Conservation (phyloP, 345 rosid genomes). For the Boechera stricta region DNA sequence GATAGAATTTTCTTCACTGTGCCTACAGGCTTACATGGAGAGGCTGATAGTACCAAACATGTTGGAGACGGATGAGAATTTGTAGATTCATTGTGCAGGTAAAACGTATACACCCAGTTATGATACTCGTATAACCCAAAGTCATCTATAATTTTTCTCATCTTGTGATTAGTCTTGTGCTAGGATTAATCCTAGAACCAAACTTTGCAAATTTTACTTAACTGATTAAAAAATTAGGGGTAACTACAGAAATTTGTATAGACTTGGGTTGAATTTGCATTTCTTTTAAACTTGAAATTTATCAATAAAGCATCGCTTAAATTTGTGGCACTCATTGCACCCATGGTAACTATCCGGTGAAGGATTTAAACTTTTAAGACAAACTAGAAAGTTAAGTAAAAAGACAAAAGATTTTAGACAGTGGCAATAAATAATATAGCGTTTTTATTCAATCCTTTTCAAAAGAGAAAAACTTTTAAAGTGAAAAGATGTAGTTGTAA, state of each 20-base stretch:
- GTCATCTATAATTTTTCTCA: conserved; percentile 11
- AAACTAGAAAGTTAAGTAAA: conserved; percentile 32
- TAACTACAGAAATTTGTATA: conserved; percentile 8
- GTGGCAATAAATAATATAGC: conserved; percentile 24
- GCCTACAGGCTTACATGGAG: conserved; percentile 45
- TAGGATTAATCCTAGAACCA: conserved; percentile 28
- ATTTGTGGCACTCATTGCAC: conserved; percentile 26
- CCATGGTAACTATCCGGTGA: conserved; percentile 41
- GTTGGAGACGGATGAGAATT: conserved; percentile 32
- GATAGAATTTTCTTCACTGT: neutral
- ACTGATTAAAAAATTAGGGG: conserved; percentile 9
- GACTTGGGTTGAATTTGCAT: conserved; percentile 30
- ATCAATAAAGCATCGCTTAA: conserved; percentile 8
- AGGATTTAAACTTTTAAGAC: conserved; percentile 31
- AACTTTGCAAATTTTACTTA: conserved; percentile 31
- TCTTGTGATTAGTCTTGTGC: conserved; percentile 16
- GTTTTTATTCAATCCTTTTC: conserved; percentile 1
- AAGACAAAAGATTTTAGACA: conserved; percentile 29
- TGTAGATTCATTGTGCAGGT: conserved; percentile 36
- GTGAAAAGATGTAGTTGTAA: conserved; percentile 34
- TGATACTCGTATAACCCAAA: conserved; percentile 30
- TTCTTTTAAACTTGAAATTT: conserved; percentile 16
- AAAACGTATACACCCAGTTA: conserved; percentile 16
- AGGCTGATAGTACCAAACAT: conserved; percentile 42
- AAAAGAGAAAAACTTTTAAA: neutral